Evolutionary conservation across 129 eudicot genomes (phyloP).

Genomic region (Cynara cardunculus): DNA sequence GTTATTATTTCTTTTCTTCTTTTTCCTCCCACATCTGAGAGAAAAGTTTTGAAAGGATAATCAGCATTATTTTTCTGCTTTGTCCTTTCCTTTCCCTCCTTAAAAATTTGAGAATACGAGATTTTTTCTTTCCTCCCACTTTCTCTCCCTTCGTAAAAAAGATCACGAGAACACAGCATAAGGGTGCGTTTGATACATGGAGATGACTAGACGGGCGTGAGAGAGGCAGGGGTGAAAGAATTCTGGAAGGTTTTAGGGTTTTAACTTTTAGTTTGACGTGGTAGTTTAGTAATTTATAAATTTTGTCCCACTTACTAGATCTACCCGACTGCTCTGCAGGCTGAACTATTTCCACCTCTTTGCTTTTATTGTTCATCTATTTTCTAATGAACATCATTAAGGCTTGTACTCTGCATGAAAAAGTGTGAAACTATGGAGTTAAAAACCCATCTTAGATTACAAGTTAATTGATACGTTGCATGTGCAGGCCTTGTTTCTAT

Average conservation of each 20-base stretch:
- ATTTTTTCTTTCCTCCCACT: no score
- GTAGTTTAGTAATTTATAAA: neutral
- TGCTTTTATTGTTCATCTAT: neutral
- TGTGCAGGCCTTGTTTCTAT: constrained; percentile 65
- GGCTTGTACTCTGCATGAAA: neutral
- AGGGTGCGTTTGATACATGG: no score
- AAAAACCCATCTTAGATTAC: neutral
- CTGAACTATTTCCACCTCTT: neutral
- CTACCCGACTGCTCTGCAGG: no score
- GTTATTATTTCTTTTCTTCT: neutral
- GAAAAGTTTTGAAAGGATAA: neutral
- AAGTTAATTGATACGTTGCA: neutral
- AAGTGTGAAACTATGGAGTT: neutral
- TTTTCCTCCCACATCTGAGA: neutral
- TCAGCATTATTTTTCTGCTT: no score
- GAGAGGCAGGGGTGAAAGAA: no score
- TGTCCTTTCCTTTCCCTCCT: neutral
- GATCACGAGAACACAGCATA: no score
- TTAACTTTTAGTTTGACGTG: neutral
- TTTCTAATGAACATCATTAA: neutral
- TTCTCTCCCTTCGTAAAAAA: neutral
- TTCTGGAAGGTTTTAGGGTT: no score
- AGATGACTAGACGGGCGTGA: no score
- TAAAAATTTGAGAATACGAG: neutral
- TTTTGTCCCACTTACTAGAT: neutral